These are phyloP conservation scores for Fusarium sp. DNA, from an alignment of 2,329 filamentous ascomycete genomes.

Conservation along the genomic window DNA sequence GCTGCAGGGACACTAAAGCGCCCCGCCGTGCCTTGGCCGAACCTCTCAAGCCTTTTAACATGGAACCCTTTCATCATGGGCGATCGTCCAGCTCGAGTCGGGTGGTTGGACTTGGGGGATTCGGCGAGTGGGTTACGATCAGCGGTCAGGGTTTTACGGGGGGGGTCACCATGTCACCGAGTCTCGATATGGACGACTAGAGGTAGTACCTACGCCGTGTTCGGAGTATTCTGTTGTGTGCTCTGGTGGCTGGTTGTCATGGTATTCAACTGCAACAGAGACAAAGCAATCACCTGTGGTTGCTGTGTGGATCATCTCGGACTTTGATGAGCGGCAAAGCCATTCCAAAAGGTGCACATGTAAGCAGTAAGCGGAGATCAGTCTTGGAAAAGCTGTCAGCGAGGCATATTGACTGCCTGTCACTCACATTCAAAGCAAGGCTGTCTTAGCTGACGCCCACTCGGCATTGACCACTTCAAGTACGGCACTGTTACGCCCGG, in stretches of 20 bases:
- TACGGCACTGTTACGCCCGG: slow-evolving; percentile 21
- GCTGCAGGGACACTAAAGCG: slow-evolving; percentile 42
- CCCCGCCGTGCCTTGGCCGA: slow-evolving; percentile 40
- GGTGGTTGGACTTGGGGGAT: slow-evolving; percentile 29
- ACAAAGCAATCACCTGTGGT: not conserved
- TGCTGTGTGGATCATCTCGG: not conserved
- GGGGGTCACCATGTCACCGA: slow-evolving; percentile 6
- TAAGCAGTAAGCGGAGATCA: not conserved
- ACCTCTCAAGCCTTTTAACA: slow-evolving; percentile 39
- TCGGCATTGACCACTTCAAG: slow-evolving; percentile 13
- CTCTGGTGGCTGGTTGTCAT: slow-evolving; percentile 26
- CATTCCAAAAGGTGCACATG: slow-evolving; percentile 10
- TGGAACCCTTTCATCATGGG: slow-evolving; percentile 36
- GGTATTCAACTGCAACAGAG: slow-evolving; percentile 11
- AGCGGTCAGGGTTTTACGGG: slow-evolving; percentile 39
- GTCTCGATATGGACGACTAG: slow-evolving; percentile 4
- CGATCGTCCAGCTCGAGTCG: slow-evolving; percentile 26
- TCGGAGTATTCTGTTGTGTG: not conserved
- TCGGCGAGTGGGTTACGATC: slow-evolving; percentile 34
- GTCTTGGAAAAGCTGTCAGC: not conserved
- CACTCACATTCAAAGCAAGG: not conserved
- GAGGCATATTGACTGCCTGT: not conserved
- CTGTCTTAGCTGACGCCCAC: not conserved
- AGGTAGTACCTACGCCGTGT: not conserved
- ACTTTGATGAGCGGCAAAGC: not conserved